Evolutionary conservation across 192 early-diverging fungal species (phyloP).

Genomic region (Coemansia sp.): DNA sequence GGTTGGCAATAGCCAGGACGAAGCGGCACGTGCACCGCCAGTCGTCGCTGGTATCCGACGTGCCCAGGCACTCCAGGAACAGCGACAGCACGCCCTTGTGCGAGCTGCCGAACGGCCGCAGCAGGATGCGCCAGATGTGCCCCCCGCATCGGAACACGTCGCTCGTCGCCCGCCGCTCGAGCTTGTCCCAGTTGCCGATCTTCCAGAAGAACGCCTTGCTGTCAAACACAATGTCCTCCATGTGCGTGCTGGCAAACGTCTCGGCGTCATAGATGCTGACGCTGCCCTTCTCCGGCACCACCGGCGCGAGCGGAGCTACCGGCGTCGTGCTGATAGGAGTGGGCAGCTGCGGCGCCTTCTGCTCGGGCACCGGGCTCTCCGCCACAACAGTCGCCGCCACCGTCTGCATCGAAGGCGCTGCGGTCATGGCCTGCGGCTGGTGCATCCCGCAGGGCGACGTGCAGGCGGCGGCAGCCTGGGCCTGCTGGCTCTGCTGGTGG

Average conservation of each 20-base stretch:
- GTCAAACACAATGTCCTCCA: slow-evolving; percentile 52
- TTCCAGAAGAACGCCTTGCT: slow-evolving; percentile 51
- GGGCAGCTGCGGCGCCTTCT: slow-evolving; percentile 9
- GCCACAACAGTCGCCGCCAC: neutral
- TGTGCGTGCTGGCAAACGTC: slow-evolving; percentile 35
- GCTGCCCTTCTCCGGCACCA: neutral
- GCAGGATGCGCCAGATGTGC: slow-evolving; percentile 72
- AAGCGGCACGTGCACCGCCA: slow-evolving; percentile 89
- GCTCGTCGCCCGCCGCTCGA: slow-evolving; percentile 44
- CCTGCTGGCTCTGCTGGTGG: slow-evolving; percentile 13
- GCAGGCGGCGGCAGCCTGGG: neutral
- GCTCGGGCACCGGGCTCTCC: neutral
- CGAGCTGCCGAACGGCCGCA: slow-evolving; percentile 90
- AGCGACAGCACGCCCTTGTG: slow-evolving; percentile 72
- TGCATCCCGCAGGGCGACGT: neutral
- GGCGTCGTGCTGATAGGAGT: slow-evolving; percentile 23
- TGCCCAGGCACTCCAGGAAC: slow-evolving; percentile 87
- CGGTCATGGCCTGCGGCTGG: slow-evolving; percentile 2
- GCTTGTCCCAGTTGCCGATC: slow-evolving; percentile 50
- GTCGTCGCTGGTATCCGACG: slow-evolving; percentile 55
- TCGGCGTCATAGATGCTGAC: slow-evolving; percentile 52
- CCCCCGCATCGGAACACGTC: slow-evolving; percentile 52
- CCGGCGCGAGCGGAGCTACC: neutral
- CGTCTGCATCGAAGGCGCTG: slow-evolving; percentile 1
- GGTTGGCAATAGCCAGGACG: slow-evolving; percentile 78